Base-by-base conservation (phyloP, 805 yeast species). In the Nematodospora valgi region DNA sequence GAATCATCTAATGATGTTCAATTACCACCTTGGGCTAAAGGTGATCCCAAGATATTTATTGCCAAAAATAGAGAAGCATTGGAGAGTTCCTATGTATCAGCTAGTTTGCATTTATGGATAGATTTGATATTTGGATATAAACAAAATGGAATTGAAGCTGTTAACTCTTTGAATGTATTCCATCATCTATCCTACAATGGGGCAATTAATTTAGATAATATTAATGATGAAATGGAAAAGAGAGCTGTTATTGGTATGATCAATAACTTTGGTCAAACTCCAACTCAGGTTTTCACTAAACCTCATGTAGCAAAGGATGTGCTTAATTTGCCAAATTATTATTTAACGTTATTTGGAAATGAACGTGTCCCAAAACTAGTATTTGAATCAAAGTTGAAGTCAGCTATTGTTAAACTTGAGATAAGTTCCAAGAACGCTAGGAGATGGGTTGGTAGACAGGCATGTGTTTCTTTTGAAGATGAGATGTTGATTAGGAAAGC, bases 251-350 rank as follows among this genome's bases (percentile, higher is more conserved):
- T 86, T 15, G 89, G 95, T 2, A 83, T 84, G 47, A 87, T 87
- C 34, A 93, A 88, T 52, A 87, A 87, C 56, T 87, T 87, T 67
- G 96, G 96, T 0, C 96, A 87, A 52, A 87, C 95, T 0, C 96
- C 96, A 1, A 51, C 73, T 32, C 85, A 82, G 46, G 61, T 88
- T 8, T 86, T 88, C 47, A 64, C 61, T 12, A 72, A 71, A 34
- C 82, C 88, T 0, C 96, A 87, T 55, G 81, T 83, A 1, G 43
- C 51, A 17, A 65, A 70, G 36, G 74, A 64, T 2, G 56, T 59
- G 0, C 44, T 62, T n/a, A 57, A 62, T 15, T 37, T 56, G 18
- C 59, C 80, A 2, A 51, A 52, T 23, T 48, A 64, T 22, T 62
- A 67, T 37, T 39, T 62, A 21, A 64, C 65, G 17, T 32, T 54